Conservation (phyloP, 495 filamentous ascomycete species). For the Collariella sp. region DNA sequence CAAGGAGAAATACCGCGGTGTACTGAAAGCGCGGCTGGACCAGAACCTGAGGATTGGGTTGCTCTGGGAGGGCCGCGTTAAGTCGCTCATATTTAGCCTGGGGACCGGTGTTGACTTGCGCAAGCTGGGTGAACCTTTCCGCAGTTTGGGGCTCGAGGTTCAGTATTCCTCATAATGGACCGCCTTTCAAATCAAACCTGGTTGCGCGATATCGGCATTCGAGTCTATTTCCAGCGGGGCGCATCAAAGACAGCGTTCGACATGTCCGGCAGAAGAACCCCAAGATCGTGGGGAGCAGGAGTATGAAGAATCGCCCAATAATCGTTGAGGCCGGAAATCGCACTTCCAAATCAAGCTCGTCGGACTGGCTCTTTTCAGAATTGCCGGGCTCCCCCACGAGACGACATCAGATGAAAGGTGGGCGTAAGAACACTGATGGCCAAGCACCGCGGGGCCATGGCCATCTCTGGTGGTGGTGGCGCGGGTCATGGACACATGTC, state of each 20-base stretch:
- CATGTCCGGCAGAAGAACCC: not conserved
- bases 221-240: not conserved
- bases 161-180: slow-evolving; percentile 78
- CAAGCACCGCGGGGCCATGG: not conserved
- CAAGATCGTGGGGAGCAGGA: not conserved
- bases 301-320: not conserved
- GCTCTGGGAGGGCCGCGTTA: slow-evolving; percentile 89
- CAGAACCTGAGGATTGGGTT: slow-evolving; percentile 76
- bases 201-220: not conserved
- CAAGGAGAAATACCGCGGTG: slow-evolving; percentile 64
- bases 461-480: too few relatives aligned
- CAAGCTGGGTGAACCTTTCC: slow-evolving; percentile 58
- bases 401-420: not conserved
- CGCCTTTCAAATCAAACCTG: not conserved
- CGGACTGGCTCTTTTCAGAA: not conserved
- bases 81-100: slow-evolving; percentile 85
- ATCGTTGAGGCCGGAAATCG: not conserved
- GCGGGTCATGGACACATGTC: too few relatives aligned
- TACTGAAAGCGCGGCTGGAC: slow-evolving; percentile 83
- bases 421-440: slow-evolving; percentile 7
- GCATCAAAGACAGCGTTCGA: not conserved
- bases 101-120: slow-evolving; percentile 72
- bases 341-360: not conserved
- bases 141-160: slow-evolving; percentile 75
- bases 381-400: not conserved